Conservation (phyloP, 208 protist species). For the Trypanosoma scelopori region DNA sequence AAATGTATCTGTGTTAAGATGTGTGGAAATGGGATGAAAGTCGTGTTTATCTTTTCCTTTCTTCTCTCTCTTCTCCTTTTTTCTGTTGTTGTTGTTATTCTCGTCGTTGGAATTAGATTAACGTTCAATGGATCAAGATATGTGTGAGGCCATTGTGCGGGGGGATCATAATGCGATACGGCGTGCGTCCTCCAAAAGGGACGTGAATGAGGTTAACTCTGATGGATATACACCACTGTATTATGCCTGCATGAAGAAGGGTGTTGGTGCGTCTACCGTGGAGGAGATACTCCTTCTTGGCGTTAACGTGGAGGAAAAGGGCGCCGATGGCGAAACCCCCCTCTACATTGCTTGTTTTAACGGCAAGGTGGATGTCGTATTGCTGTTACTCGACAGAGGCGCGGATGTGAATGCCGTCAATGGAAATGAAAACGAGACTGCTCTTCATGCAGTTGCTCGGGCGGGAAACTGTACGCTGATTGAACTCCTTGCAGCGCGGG, state of each 20-base stretch:
- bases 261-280: conserved; percentile 41
- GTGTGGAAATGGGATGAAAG: background rate
- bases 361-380: conserved; percentile 51
- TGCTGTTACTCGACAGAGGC: conserved; percentile 57
- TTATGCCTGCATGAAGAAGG: conserved; percentile 82
- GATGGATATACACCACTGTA: conserved; percentile 84
- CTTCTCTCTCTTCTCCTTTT: conserved; percentile 2
- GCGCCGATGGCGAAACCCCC: conserved; percentile 64
- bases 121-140: conserved; percentile 8
- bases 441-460: conserved; percentile 66
- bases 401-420: conserved; percentile 67
- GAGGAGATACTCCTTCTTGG: conserved; percentile 53
- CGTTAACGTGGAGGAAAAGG: conserved; percentile 62
- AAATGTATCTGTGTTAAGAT: background rate
- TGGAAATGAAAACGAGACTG: conserved; percentile 58
- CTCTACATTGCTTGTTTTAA: conserved; percentile 87
- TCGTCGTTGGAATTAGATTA: conserved; percentile 3
- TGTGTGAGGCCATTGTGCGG: conserved; percentile 20
- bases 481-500: conserved; percentile 38
- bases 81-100: conserved; percentile 11
- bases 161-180: conserved; percentile 6
- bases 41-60: background rate
- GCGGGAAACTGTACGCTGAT: conserved; percentile 52
- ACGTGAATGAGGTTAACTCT: conserved; percentile 28
- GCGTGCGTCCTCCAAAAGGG: background rate